A percentile compares a stretch with the other conserved stretches of the same genome.
phyloP scores from a whole-genome alignment of 805 yeast genomes.

The Starmerella khaoyaiensis region DNA sequence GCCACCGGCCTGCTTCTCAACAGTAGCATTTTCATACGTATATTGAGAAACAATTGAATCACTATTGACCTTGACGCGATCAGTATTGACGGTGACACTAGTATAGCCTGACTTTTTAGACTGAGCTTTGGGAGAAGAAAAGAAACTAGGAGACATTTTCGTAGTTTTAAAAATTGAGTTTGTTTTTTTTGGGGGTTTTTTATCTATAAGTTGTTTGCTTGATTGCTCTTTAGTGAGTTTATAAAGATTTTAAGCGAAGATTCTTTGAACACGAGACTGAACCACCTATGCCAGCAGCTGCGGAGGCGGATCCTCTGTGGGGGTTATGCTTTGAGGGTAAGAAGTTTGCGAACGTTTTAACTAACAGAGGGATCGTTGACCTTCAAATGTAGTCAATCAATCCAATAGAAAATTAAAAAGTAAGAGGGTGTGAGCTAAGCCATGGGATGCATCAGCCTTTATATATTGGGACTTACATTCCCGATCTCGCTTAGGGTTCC shows the following conservation, averaged over 20 bases:
- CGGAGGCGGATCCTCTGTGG: constrained; percentile 29
- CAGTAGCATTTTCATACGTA: constrained; percentile 64
- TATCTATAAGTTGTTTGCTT: constrained; percentile 20
- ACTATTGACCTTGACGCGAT: constrained; percentile 39
- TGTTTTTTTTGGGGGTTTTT: constrained; percentile 5
- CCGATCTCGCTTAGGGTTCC: background rate
- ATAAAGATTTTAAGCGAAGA: constrained; percentile 25
- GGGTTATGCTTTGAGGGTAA: constrained; percentile 35
- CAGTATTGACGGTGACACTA: constrained; percentile 43
- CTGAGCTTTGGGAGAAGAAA: constrained; percentile 16
- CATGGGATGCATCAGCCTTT: no score
- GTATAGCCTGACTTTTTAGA: constrained; percentile 28
- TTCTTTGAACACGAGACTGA: constrained; percentile 5
- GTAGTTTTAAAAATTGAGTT: constrained; percentile 2
- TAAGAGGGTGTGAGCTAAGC: no score
- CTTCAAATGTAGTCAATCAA: constrained; percentile 5
- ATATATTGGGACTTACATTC: no score
- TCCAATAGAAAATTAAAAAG: constrained; percentile 1
- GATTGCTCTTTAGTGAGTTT: constrained; percentile 15
- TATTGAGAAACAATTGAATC: constrained; percentile 43
- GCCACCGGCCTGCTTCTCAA: constrained; percentile 39
- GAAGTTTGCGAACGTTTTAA: constrained; percentile 32
- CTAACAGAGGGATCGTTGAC: constrained; percentile 7
- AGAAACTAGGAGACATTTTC: constrained; percentile 8
- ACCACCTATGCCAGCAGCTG: constrained; percentile 34